Conservation (phyloP, 2,329 filamentous ascomycete species). For the Elsinoe perseae region DNA sequence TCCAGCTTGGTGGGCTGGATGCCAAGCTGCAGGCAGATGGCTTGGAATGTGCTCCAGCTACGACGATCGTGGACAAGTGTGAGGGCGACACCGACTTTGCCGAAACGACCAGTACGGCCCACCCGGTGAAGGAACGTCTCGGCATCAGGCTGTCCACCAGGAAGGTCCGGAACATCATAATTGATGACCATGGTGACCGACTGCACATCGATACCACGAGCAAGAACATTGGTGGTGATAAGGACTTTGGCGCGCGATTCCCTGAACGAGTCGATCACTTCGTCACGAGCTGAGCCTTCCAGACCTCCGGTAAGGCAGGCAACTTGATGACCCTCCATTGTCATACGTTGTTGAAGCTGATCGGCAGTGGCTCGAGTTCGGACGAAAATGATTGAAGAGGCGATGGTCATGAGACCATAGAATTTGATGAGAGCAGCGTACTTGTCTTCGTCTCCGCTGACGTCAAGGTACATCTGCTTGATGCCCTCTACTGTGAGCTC, state of each 20-base stretch:
- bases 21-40: constrained; percentile 72
- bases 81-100: constrained; percentile 90
- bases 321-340: constrained; percentile 81
- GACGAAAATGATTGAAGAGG: constrained; percentile 97
- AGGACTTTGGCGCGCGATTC: constrained; percentile 84
- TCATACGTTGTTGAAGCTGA: constrained; percentile 80
- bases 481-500: constrained; percentile 96
- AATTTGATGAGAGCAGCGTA: constrained; percentile 85
- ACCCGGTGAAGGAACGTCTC: constrained; percentile 98
- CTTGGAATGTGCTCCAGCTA: constrained; percentile 69
- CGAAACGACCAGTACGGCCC: constrained; percentile 91
- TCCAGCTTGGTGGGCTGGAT: constrained; percentile 76
- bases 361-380: constrained; percentile 64
- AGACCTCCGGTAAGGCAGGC: constrained; percentile 82
- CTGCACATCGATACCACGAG: constrained; percentile 88
- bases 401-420: constrained; percentile 92
- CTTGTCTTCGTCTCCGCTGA: constrained; percentile 70
- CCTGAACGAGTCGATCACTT: constrained; percentile 79
- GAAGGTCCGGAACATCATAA: constrained; percentile 56
- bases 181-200: constrained; percentile 97
- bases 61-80: constrained; percentile 84
- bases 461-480: constrained; percentile 96
- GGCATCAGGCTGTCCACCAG: constrained; percentile 66
- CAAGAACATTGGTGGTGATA: constrained; percentile 93
- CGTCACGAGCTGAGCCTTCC: constrained; percentile 75